Percentiles rank a stretch among this genome's conserved stretches.
Evolutionary conservation across 805 yeast genomes (phyloP).

Genomic region (Kuraishia piskuri): DNA sequence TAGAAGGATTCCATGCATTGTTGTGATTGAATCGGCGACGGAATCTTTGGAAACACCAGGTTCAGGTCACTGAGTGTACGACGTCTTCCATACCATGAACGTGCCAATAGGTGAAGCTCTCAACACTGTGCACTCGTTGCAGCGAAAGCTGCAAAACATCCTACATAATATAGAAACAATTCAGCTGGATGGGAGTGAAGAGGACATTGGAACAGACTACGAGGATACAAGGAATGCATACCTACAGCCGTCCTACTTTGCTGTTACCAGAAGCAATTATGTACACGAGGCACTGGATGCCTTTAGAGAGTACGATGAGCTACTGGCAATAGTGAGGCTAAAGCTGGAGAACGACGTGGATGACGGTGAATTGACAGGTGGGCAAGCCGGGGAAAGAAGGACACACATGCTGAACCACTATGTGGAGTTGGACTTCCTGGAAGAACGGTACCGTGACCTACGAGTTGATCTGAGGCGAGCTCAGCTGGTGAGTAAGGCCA

Average conservation of each 20-base stretch:
- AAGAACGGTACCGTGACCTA: constrained; percentile 10
- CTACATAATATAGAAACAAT: not conserved
- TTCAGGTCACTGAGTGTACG: too few relatives aligned
- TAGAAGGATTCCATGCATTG: too few relatives aligned
- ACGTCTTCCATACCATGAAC: not conserved
- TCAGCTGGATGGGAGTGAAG: not conserved
- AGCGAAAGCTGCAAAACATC: not conserved
- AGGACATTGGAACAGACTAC: not conserved
- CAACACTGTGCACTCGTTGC: not conserved
- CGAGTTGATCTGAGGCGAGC: constrained; percentile 18
- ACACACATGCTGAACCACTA: not conserved
- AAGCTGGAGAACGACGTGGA: not conserved
- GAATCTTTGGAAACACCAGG: too few relatives aligned
- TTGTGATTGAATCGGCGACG: too few relatives aligned
- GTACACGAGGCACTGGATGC: constrained; percentile 4
- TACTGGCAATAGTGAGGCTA: constrained; percentile 1
- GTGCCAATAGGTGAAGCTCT: not conserved
- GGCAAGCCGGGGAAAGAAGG: not conserved
- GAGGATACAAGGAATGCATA: not conserved
- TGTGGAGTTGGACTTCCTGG: not conserved
- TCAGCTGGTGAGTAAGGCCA: constrained; percentile 15
- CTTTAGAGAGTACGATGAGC: constrained; percentile 2
- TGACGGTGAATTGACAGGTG: not conserved
- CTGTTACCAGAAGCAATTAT: not conserved
- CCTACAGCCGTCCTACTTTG: not conserved